phyloP scores from a whole-genome alignment of 1,139 yeast genomes.

The Yamadazyma epiphylla region DNA sequence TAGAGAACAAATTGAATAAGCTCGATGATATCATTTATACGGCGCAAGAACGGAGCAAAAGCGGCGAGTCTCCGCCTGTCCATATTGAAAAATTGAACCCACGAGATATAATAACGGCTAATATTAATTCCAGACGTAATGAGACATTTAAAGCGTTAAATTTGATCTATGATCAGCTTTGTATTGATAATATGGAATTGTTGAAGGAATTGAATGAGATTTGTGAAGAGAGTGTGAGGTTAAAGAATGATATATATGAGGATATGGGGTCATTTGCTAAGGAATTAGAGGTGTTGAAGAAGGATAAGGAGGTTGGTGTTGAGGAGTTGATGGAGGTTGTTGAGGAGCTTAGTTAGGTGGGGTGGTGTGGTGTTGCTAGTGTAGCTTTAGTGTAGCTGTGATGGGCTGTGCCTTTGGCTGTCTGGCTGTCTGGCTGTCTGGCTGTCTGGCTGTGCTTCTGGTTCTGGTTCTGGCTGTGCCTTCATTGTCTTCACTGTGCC shows the following conservation, averaged over 20 bases:
- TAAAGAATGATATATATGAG: slow-evolving; percentile 19
- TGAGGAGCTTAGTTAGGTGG: too few species aligned
- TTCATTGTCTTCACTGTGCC: too few species aligned
- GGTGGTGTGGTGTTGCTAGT: too few species aligned
- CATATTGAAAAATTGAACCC: slow-evolving; percentile 31
- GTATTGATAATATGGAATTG: slow-evolving; percentile 32
- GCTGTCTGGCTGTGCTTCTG: too few species aligned
- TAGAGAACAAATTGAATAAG: slow-evolving; percentile 54
- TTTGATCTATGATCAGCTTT: slow-evolving; percentile 36
- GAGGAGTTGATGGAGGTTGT: slow-evolving; percentile 21
- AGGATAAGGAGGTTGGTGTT: slow-evolving; percentile 18
- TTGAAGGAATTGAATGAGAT: slow-evolving; percentile 21
- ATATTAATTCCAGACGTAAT: slow-evolving; percentile 19
- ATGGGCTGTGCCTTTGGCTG: too few species aligned
- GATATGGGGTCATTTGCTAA: slow-evolving; percentile 22
- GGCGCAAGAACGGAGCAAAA: slow-evolving; percentile 39
- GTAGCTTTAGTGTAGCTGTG: too few species aligned
- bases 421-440: too few species aligned
- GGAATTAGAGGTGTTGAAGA: slow-evolving; percentile 26
- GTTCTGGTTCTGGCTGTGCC: too few species aligned
- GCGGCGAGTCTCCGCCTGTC: slow-evolving; percentile 18
- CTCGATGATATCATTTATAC: slow-evolving; percentile 61
- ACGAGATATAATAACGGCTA: slow-evolving; percentile 32
- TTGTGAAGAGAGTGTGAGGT: slow-evolving; percentile 18
- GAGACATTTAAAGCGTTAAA: slow-evolving; percentile 25